Evolutionary conservation across 2,329 filamentous ascomycete species (phyloP), one percentile per base, ranked within the genome.

Genomic region (Byssothecium circinans): DNA sequence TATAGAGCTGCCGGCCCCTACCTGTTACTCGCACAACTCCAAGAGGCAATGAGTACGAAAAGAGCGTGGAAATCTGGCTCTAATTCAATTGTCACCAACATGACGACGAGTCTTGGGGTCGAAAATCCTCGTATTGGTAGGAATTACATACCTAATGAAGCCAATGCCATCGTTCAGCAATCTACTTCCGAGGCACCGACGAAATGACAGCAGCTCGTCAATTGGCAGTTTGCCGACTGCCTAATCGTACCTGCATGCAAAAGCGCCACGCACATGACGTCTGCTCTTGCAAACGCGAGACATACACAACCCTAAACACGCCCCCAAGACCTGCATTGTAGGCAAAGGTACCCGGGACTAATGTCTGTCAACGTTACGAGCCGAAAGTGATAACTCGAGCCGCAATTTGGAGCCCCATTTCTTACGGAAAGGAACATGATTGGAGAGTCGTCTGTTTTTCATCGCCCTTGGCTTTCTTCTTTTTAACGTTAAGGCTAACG

Each of bases 21-120:
- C 34, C 36, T 43, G 44, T 29, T 29, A 45, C 36, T 30, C 41
- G 43, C 17, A 38, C 3, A 18, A 39, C 47, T 43, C 25, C 45
- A 57, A 49, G 17, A 3, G 54, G 53, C 45, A 51, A 44, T 19
- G 43, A 61, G 58, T 54, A 52, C 58, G 56, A 58, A 39, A 45
- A 58, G 42, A 53, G 41, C 53, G 54, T 53, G 23, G 33, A 45
- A 30, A 33, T n/a, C 19, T 36, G 18, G 12, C 15, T 2, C 34
- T 25, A 30, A 27, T 34, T 30, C 18, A 27, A 38, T 27, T 37
- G 32, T 43, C 36, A 49, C 22, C 25, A 43, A 10, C 14, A 36
- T 10, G 23, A 10, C 20, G 36, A 25, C 17, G 20, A 29, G 23
- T 20, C 27, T 29, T 37, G 11, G 43, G 38, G 38, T 39, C 42